Evolutionary conservation across 2,329 filamentous ascomycete species (phyloP), one percentile per base, ranked within the genome.

Genomic region (Ceratocystis albifundus): DNA sequence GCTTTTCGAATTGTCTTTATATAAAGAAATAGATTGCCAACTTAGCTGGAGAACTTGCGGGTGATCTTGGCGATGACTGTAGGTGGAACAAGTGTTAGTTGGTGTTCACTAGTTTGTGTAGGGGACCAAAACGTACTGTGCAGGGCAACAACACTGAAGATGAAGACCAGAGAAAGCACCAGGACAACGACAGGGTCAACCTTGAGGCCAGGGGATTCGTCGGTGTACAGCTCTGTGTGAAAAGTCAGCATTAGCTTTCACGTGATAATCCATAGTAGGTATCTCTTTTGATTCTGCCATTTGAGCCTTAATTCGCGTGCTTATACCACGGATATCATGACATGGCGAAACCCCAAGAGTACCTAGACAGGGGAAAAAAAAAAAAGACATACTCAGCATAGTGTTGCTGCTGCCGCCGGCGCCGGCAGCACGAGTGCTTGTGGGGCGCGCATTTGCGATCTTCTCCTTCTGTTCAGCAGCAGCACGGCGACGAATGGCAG

Each of bases 391-490:
- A 90, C 92, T 93, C 80, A 99, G 82, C 94, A 99, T 99, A 65
- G 94, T 99, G 80, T 90, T 96, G 77, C 88, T 96, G 76, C 91
- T 96, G 71, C 94, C 94, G 71, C 94, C 94, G 20, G 94, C 94
- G 72, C 94, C 94, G 44, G 94, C 94, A 48, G 93, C 87, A 73
- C 94, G 85, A 71, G 94, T 99, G 80, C 89, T 96, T 76, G 87
- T 89, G 63, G 94, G 94, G 72, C 94, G 84, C 71, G 85, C 88
- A 88, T 96, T 99, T 74, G 93, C 92, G 72, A 93, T 85, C 79
- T 95, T 94, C 79, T 97, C 94, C 78, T 96, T 96, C 80, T 96
- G 89, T 77, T 97, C 94, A 73, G 93, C 93, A 36, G 94, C 94
- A 55, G 94, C 93, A 76, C 94, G 90, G 76, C 94, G 88, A 77